Evolutionary conservation across 768 basidiomycete genomes (phyloP).

Genomic region (Podaxis sp.): DNA sequence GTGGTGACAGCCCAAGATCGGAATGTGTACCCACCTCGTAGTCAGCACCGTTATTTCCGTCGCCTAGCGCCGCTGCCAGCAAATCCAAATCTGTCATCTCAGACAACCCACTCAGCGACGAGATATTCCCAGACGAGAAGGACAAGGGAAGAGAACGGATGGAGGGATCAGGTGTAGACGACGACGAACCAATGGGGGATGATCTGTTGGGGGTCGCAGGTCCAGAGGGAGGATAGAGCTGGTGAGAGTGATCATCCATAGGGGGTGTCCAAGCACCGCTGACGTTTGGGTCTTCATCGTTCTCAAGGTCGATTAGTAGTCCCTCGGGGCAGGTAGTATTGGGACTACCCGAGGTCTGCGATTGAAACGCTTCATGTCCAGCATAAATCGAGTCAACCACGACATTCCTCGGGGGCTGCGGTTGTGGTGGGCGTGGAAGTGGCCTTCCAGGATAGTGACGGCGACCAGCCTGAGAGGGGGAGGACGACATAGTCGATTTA

Average conservation of each 20-base stretch:
- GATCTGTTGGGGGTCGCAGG: background rate
- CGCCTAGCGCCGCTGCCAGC: background rate
- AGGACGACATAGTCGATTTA: constrained; percentile 26
- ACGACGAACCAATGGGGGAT: constrained; percentile 3
- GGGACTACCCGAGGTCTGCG: constrained; percentile 5
- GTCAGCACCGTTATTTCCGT: constrained; percentile 1
- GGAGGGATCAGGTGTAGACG: constrained; percentile 10
- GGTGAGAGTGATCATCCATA: constrained; percentile 17
- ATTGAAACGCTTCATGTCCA: constrained; percentile 3
- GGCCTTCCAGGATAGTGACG: constrained; percentile 59
- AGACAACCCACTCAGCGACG: constrained; percentile 10
- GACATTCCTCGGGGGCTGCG: constrained; percentile 27
- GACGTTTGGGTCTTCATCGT: constrained; percentile 22
- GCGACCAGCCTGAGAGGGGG: constrained; percentile 16
- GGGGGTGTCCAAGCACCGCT: constrained; percentile 15
- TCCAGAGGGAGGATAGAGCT: constrained; percentile 12
- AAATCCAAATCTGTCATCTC: constrained; percentile 10
- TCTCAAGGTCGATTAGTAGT: constrained; percentile 56
- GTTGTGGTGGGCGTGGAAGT: constrained; percentile 49
- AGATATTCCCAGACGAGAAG: constrained; percentile 14
- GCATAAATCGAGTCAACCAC: constrained; percentile 17
- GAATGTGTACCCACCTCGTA: constrained; percentile 12
- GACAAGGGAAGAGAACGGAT: constrained; percentile 19
- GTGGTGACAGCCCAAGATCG: background rate
- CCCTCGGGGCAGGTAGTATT: constrained; percentile 43